A percentile compares a stretch with the other conserved stretches of the same genome.
Conservation (phyloP, 352 stramenopile species). For the Globisporangium rhizosaccharum region DNA sequence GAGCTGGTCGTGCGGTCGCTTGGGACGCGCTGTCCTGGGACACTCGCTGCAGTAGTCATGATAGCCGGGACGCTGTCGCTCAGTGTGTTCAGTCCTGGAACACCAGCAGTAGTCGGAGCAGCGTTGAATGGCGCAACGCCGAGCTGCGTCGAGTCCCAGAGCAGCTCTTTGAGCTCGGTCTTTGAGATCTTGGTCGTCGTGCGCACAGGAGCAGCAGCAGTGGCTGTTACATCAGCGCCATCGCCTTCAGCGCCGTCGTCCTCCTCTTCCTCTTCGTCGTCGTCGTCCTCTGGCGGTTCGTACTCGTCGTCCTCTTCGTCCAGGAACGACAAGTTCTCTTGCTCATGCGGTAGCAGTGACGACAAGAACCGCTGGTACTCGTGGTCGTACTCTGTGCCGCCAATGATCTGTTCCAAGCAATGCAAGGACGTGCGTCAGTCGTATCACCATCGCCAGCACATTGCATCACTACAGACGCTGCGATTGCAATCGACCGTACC, state of each 20-base stretch:
- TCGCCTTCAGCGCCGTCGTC: conserved; percentile 26
- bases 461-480: conserved; percentile 9
- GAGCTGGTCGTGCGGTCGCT: too few species aligned
- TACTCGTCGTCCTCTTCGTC: conserved; percentile 87
- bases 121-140: conserved; percentile 21
- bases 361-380: conserved; percentile 84
- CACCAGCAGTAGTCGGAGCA: too few species aligned
- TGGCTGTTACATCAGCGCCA: conserved; percentile 29
- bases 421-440: background rate
- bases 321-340: conserved; percentile 72
- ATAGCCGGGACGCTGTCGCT: too few species aligned
- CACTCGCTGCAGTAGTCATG: too few species aligned
- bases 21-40: too few species aligned
- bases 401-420: conserved; percentile 11
- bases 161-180: conserved; percentile 72
- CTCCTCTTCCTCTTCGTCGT: conserved; percentile 62
- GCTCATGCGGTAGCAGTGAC: conserved; percentile 67
- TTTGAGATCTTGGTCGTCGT: conserved; percentile 58
- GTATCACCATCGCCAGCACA: background rate
- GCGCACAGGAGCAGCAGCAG: conserved; percentile 5
- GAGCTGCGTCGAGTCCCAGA: conserved; percentile 76
- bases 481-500: conserved; percentile 10
- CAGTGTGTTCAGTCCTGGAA: too few species aligned
- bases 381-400: conserved; percentile 34
- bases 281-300: conserved; percentile 61